Conservation (phyloP, 2,329 filamentous ascomycete species). For the Plenodomus biglobosus region DNA sequence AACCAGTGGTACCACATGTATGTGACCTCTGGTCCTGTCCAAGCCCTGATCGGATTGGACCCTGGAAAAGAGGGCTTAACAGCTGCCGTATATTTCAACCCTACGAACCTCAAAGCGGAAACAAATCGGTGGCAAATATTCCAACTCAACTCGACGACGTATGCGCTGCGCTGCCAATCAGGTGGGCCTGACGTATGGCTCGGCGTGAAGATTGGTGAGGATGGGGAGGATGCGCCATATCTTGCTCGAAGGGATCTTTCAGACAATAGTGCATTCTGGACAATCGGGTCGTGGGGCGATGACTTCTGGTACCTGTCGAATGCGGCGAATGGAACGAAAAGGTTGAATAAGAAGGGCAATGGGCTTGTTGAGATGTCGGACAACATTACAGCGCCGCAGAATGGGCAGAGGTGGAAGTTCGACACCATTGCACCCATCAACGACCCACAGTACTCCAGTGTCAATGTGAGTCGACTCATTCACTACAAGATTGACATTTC, state of each 20-base stretch:
- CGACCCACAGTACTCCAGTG: slow-evolving; percentile 15
- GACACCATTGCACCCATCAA: slow-evolving; percentile 14
- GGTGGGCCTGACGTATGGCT: slow-evolving; percentile 19
- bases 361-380: slow-evolving; percentile 12
- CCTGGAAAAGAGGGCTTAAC: slow-evolving; percentile 8
- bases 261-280: slow-evolving; percentile 26
- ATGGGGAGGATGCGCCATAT: slow-evolving; percentile 19
- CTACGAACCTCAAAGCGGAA: slow-evolving; percentile 1
- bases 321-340: slow-evolving; percentile 15
- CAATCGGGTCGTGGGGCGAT: slow-evolving; percentile 22
- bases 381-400: slow-evolving; percentile 18
- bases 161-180: slow-evolving; percentile 16
- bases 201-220: slow-evolving; percentile 9
- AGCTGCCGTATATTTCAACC: slow-evolving; percentile 16
- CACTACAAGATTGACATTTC: neutral
- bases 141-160: slow-evolving; percentile 15
- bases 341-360: slow-evolving; percentile 11
- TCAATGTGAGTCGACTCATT: slow-evolving; percentile 8
- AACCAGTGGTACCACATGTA: slow-evolving; percentile 25
- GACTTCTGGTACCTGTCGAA: slow-evolving; percentile 23
- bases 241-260: slow-evolving; percentile 13
- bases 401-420: slow-evolving; percentile 17
- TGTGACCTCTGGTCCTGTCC: slow-evolving; percentile 1
- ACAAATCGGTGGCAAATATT: slow-evolving; percentile 25
- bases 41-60: slow-evolving; percentile 12